Base-by-base conservation (phyloP, 306 rosid species). In the Elaeagnus macrophylla region DNA sequence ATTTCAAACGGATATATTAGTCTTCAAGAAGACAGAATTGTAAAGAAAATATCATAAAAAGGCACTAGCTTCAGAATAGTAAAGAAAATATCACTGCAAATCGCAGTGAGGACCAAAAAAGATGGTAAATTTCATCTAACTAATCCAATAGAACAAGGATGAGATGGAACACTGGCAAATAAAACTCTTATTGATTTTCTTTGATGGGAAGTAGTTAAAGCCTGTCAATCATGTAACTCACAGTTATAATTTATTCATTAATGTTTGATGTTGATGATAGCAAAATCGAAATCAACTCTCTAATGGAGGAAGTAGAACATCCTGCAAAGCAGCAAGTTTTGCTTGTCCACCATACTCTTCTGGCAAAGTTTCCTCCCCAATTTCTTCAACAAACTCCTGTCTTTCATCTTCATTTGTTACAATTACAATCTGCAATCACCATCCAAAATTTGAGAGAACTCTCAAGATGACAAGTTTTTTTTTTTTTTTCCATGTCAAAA, bases 321-420 rank as follows among this genome's bases (percentile, higher is more conserved):
- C 94, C 76, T 87, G 95, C 32, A 91, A 10, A 12, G 85, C 62
- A 46, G 60, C 66, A 56, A 67, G 71, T 73, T 81, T 80, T 67
- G 94, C 89, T 68, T 40, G 66, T 59, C 99, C 99, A 17, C 99
- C 99, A 53, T 91, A 84, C 60, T 78, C 87, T 67, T 69, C 81
- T 12, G 99, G 95, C 66, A 91, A 64, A 61, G 55, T 64, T 18
- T 87, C 96, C 75, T 81, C 96, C 9, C 99, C 96, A 36, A 87
- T 71, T 46, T 80, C 83, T 60, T 62, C 69, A 57, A 82, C 37
- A 62, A 91, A 80, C 57, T 57, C 57, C 20, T 16, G 64, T 54
- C 39, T 75, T 67, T 87, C 95, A 12, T 84, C 83, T 38, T 87
- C 95, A 17, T 75, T 80, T 58, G 65, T 77, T 59, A 91, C 80